These are phyloP conservation scores for Leishmania martiniquensis DNA, from an alignment of 208 protist species.

Conservation along the genomic window DNA sequence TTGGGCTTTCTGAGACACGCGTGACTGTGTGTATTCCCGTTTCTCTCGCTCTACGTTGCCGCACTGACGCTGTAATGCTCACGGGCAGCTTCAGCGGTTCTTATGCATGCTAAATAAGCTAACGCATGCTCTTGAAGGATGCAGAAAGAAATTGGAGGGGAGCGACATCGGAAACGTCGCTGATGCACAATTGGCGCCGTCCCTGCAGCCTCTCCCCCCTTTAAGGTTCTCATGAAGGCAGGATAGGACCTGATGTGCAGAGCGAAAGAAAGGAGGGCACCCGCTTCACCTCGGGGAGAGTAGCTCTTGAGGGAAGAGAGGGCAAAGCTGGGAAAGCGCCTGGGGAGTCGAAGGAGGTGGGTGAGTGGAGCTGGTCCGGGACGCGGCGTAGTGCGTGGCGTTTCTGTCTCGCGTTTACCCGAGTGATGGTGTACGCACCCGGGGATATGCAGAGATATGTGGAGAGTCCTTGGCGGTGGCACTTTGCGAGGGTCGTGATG, in stretches of 20 bases:
- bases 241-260: background rate
- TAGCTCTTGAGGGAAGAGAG: background rate
- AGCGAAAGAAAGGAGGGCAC: background rate
- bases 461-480: too few species aligned
- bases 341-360: background rate
- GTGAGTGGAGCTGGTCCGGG: background rate
- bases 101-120: background rate
- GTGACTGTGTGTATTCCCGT: background rate
- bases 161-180: background rate
- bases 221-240: background rate
- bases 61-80: background rate
- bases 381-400: background rate
- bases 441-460: background rate
- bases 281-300: background rate
- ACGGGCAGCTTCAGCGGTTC: background rate
- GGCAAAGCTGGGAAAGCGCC: background rate
- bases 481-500: background rate
- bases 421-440: background rate
- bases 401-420: background rate
- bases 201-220: background rate
- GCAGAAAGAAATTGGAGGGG: background rate
- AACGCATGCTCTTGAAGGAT: background rate
- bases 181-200: background rate
- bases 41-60: background rate
- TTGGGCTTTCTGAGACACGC: background rate